Evolutionary conservation across 768 basidiomycete species (phyloP), one percentile per base, ranked within the genome.

Genomic region (Agrocybe pediades): DNA sequence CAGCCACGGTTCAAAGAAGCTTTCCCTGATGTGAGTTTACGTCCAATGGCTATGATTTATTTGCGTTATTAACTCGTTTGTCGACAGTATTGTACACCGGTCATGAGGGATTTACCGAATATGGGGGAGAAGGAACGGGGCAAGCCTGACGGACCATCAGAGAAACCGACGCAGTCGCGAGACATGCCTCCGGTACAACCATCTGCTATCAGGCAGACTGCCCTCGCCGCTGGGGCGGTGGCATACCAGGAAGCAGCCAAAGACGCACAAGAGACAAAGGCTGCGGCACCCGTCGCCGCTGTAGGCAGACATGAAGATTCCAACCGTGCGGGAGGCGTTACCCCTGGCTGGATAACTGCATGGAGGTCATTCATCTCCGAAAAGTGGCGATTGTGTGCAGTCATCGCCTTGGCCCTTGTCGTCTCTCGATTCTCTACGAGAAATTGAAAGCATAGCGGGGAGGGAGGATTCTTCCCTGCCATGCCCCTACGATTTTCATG

Each of bases 121-220:
- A 98, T 98, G 96, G 94, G 88, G 19, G 80, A 90, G 68, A 84
- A 80, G 59, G 89, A 89, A 61, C 79, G 82, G 41, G 88, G 86
- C 8, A 79, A 76, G 49, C 64, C 80, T 65, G 63, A 71, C 49
- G 44, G 62, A 54, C 30, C 59, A 52, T 42, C 70, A 47, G 65
- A 36, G 17, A 29, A 46, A n/a, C 40, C 51, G 3, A 30, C 66
- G 42, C 56, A 64, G 40, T 58, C 51, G 17, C 59, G 54, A 20
- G 57, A 51, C 29, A 55, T 54, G 9, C 42, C 52, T 16, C 25
- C 52, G 21, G 19, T 46, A 45, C 30, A 60, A 45, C 48, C 55
- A 23, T 52, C 57, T 41, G 27, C 46, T 8, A 48, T 52, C 7
- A 27, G 46, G 27, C 9, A 42, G 24, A 40, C 44, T 25, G 42